Evolutionary conservation across 495 filamentous ascomycete genomes (phyloP).

Genomic region (Immersiella caudata): DNA sequence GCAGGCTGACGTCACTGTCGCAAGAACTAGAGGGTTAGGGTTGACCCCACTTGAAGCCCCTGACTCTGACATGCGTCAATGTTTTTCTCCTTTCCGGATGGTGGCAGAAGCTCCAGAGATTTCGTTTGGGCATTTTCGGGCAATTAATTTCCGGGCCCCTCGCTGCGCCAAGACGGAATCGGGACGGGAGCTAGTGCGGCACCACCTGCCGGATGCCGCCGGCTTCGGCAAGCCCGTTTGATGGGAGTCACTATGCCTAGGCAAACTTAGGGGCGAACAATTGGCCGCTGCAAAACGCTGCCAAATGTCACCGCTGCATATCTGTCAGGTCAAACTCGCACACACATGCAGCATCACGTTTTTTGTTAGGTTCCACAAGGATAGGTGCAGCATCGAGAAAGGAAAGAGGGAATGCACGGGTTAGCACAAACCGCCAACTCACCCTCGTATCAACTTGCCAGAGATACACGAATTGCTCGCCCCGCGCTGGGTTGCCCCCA

Average conservation of each 20-base stretch:
- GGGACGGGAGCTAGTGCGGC: not conserved
- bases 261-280: no score
- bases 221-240: not conserved
- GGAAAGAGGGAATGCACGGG: not conserved
- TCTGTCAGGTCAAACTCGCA: no score
- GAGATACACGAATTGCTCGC: not conserved
- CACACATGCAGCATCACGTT: not conserved
- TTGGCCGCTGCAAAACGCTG: no score
- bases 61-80: no score
- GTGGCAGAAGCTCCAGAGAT: no score
- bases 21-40: not conserved
- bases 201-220: not conserved
- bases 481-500: not conserved
- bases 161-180: not conserved
- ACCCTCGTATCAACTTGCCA: not conserved
- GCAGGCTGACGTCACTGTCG: not conserved
- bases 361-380: not conserved
- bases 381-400: not conserved
- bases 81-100: no score
- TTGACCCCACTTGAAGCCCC: not conserved
- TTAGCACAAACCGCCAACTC: not conserved
- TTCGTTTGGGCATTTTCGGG: not conserved
- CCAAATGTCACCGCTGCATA: no score
- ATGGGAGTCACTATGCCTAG: not conserved
- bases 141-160: not conserved